Percentiles rank a stretch among this genome's conserved stretches.
phyloP scores from a whole-genome alignment of 495 filamentous ascomycete species.

The Talaromyces thailandensis region DNA sequence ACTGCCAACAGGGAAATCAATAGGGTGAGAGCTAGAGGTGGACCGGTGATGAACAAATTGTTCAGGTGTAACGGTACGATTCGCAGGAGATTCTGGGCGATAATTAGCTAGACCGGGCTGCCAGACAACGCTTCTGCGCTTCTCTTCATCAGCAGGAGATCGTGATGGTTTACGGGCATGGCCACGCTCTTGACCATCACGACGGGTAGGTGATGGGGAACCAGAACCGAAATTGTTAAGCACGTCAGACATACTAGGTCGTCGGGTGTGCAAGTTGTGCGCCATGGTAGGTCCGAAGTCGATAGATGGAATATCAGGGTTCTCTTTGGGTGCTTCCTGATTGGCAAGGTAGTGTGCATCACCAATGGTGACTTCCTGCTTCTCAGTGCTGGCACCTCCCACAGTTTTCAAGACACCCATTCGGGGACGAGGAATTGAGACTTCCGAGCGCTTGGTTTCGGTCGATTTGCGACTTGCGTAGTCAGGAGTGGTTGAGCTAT shows the following conservation, averaged over 20 bases:
- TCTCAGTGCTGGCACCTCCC: conserved; percentile 45
- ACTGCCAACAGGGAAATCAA: conserved; percentile 36
- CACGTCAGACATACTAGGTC: conserved; percentile 29
- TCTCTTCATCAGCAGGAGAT: conserved; percentile 36
- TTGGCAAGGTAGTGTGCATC: conserved; percentile 46
- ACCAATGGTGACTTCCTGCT: conserved; percentile 47
- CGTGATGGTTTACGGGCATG: conserved; percentile 24
- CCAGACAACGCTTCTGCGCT: conserved; percentile 63
- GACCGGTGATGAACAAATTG: conserved; percentile 84
- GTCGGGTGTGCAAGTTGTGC: conserved; percentile 47
- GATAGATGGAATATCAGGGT: conserved; percentile 58
- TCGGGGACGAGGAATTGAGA: conserved; percentile 59
- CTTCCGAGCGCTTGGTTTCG: conserved; percentile 47
- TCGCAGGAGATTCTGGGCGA: conserved; percentile 34
- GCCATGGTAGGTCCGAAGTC: conserved; percentile 79
- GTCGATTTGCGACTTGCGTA: conserved; percentile 63
- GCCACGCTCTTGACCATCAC: conserved; percentile 14
- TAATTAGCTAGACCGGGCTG: conserved; percentile 56
- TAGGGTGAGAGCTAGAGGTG: conserved; percentile 48
- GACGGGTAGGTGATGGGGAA: conserved; percentile 19
- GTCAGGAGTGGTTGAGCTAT: conserved; percentile 41
- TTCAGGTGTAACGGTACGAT: conserved; percentile 50
- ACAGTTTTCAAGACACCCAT: conserved; percentile 78
- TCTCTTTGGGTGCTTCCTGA: conserved; percentile 17
- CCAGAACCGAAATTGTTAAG: conserved; percentile 30